Evolutionary conservation across 2,329 filamentous ascomycete species (phyloP), one percentile per base, ranked within the genome.

Genomic region (Paracoccidioides brasiliensis): DNA sequence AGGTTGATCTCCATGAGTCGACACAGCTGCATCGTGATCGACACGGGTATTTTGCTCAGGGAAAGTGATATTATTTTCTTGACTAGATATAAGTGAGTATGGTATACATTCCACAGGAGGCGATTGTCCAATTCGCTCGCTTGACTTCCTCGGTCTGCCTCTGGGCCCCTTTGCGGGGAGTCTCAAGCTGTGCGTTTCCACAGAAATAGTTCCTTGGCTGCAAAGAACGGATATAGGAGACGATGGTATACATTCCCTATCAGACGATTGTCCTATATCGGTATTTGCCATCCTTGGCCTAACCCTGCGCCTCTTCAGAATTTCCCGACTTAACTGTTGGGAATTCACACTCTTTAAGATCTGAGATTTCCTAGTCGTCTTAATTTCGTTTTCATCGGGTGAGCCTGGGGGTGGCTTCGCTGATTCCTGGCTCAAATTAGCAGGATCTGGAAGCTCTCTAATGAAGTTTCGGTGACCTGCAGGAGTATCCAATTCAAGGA

Each of bases 401-500:
- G 32, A 56, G 32, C 55, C 40, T 28, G 50, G 57, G 48, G 22
- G 15, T 4, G 10, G 49, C 10, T 32, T 52, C 22, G 15, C 9
- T 33, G 28, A 4, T 41, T 52, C 37, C 49, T 42, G 38, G 22
- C 49, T 42, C 2, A 3, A 30, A 12, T 37, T 14, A 28, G 12
- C 2, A 14, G 12, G 12, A 10, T 37, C 38, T 38, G 49, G 38
- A 41, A 41, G 22, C 15, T 41, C 38, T 14, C 12, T 30, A 32
- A 32, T 12, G 3, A 22, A 32, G 37, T 14, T 42, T 51, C 35
- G 57, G 37, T 55, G 58, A 28, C 57, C 55, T 32, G 61, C 56
- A 41, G 58, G 59, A 41, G 58, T 58, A 42, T 66, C 61, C 30
- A 70, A 54, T 43, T 66, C 64, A 35, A 73, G 64, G 15, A 59